A percentile compares a stretch with the other conserved stretches of the same genome.
These are phyloP conservation scores for Sporothrix phasma DNA, from an alignment of 2,329 filamentous ascomycete genomes.

Conservation along the genomic window DNA sequence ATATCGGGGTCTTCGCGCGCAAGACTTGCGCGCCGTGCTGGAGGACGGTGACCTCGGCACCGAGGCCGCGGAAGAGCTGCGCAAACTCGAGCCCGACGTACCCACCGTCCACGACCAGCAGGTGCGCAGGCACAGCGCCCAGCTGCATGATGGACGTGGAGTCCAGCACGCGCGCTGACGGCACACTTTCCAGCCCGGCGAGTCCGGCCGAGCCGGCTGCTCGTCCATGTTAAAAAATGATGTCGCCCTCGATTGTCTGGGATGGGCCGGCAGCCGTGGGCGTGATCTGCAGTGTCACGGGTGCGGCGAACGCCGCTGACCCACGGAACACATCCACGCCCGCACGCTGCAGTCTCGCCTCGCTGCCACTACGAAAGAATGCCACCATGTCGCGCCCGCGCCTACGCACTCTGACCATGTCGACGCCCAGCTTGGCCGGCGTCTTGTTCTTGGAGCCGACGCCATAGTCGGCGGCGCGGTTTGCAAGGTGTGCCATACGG, in stretches of 20 bases:
- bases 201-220: conserved; percentile 29
- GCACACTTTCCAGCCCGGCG: conserved; percentile 31
- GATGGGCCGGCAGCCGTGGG: conserved; percentile 22
- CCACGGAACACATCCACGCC: conserved; percentile 36
- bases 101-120: conserved; percentile 43
- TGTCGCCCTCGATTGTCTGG: conserved; percentile 28
- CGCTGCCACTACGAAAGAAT: conserved; percentile 38
- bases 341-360: conserved; percentile 25
- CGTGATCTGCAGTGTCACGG: conserved; percentile 30
- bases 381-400: conserved; percentile 44
- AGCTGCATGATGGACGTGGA: conserved; percentile 41
- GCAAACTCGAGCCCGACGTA: conserved; percentile 45
- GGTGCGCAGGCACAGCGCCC: conserved; percentile 34
- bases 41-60: conserved; percentile 38
- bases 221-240: conserved; percentile 41
- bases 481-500: conserved; percentile 36
- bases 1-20: conserved; percentile 39
- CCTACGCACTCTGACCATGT: conserved; percentile 41
- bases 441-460: conserved; percentile 23
- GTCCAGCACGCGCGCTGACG: conserved; percentile 31
- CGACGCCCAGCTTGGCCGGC: conserved; percentile 27
- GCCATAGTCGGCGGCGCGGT: conserved; percentile 36
- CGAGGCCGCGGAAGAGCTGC: conserved; percentile 41
- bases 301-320: conserved; percentile 33
- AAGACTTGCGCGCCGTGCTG: conserved; percentile 35